Base-by-base conservation (phyloP, 1,284 basidiomycete species). In the Ceratobasidium sp. region DNA sequence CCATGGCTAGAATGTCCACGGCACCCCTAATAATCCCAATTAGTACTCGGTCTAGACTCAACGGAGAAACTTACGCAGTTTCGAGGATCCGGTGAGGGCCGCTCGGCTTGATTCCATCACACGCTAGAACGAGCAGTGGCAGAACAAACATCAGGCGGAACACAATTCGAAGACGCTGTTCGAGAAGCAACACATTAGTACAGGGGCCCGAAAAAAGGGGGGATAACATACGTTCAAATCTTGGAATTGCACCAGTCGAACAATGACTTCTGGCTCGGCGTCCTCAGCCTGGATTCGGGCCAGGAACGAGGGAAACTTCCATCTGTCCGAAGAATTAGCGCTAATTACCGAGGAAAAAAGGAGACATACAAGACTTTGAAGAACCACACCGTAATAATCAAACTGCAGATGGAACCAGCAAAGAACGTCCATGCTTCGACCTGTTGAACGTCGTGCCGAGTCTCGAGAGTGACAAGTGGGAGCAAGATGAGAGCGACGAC, bases 1-100 rank as follows among this genome's bases (percentile, higher is more conserved):
- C 74, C 84, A 90, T 87, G 56, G 87, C 77, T 7, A 91, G 79
- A 72, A 90, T 84, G 76, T 91, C 89, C 85, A 54, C 64, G 2
- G 52, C 50, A 13, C 64, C 64, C 31, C 64, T 67, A 53, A 40
- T 40, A 47, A 25, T 40, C 20, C 20, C 38, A 40, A 17, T 40
- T 17, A 17, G 8, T 8, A 40, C 7, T 40, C 8, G 8, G 38
- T 40, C 38, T n/a, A n/a, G n/a, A n/a, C n/a, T n/a, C n/a, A 15
- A 6, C 6, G 34, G 4, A 17, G 25, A n/a, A 25, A 56, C 49
- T 60, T 34, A 57, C 54, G 54, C 45, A 52, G 64, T 67, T 45
- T 35, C 38, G 27, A 29, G 25, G 31, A 67, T 67, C 3, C 42
- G 35, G 35, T 67, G 52, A 3, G 64, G 52, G 3, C 64, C 64